Conservation (phyloP, 2,329 filamentous ascomycete species). For the Corynespora cassiicola region DNA sequence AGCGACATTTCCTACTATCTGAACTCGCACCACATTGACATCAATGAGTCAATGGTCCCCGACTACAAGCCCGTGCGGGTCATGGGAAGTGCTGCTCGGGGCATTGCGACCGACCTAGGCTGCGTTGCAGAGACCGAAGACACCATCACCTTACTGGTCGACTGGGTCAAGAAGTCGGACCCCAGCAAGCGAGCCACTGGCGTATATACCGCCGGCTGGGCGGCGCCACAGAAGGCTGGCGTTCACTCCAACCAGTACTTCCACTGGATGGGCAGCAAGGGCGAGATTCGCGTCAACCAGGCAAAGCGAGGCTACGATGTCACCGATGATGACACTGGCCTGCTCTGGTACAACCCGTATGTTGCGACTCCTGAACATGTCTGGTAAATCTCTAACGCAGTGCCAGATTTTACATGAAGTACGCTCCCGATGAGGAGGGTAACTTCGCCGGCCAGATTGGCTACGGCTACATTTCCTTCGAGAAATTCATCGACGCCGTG, state of each 20-base stretch:
- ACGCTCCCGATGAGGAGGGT: constrained; percentile 91
- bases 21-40: constrained; percentile 92
- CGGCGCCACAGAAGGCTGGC: constrained; percentile 87
- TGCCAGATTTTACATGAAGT: constrained; percentile 83
- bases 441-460: constrained; percentile 92
- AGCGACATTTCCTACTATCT: constrained; percentile 96
- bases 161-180: constrained; percentile 79
- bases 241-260: constrained; percentile 99
- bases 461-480: constrained; percentile 92
- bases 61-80: constrained; percentile 81
- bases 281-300: constrained; percentile 90
- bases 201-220: constrained; percentile 95
- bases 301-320: constrained; percentile 95
- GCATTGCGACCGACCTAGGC: constrained; percentile 78
- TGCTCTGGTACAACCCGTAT: constrained; percentile 87
- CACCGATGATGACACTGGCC: constrained; percentile 74
- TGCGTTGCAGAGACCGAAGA: constrained; percentile 86
- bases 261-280: constrained; percentile 85
- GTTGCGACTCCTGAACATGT: constrained; percentile 27
- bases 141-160: constrained; percentile 88
- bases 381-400: constrained; percentile 9
- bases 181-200: constrained; percentile 77
- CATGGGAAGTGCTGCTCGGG: constrained; percentile 77
- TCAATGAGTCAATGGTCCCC: constrained; percentile 90
- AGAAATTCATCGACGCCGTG: constrained; percentile 94